These are phyloP conservation scores for Ophiostoma sp. DNA, from an alignment of 2,329 filamentous ascomycete species.

Conservation along the genomic window DNA sequence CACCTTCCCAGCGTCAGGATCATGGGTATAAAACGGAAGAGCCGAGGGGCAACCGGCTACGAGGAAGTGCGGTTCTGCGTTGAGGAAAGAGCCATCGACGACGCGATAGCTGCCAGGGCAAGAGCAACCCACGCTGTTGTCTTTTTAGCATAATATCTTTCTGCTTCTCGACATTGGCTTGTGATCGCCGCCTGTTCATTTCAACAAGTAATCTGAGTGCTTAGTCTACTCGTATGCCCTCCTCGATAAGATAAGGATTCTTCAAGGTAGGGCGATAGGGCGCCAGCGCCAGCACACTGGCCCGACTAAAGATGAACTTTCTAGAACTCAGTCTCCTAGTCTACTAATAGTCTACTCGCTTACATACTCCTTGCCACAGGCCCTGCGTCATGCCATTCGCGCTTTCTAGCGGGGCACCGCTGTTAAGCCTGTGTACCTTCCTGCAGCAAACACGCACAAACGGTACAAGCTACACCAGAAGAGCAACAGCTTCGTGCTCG, in stretches of 20 bases:
- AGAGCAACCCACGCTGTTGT: background rate
- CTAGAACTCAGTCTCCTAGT: slow-evolving; percentile 22
- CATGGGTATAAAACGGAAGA: background rate
- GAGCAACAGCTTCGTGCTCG: slow-evolving; percentile 10
- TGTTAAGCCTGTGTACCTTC: background rate
- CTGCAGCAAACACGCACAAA: background rate
- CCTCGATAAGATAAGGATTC: slow-evolving; percentile 6
- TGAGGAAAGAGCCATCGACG: background rate
- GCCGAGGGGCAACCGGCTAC: background rate
- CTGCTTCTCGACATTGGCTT: background rate
- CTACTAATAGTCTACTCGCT: background rate
- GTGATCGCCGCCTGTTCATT: background rate
- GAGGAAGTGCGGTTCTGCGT: background rate
- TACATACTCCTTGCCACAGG: background rate
- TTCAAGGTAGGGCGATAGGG: background rate
- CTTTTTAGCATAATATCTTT: background rate
- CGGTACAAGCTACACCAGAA: background rate
- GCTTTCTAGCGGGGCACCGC: background rate
- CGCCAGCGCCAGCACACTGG: background rate
- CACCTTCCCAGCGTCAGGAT: background rate
- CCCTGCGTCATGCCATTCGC: slow-evolving; percentile 14
- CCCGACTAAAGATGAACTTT: slow-evolving; percentile 25
- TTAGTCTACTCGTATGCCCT: too few species aligned
- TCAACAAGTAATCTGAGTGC: background rate
- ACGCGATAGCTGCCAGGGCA: background rate